phyloP scores from a whole-genome alignment of 257 asterid species.

The Mentha longifolia region DNA sequence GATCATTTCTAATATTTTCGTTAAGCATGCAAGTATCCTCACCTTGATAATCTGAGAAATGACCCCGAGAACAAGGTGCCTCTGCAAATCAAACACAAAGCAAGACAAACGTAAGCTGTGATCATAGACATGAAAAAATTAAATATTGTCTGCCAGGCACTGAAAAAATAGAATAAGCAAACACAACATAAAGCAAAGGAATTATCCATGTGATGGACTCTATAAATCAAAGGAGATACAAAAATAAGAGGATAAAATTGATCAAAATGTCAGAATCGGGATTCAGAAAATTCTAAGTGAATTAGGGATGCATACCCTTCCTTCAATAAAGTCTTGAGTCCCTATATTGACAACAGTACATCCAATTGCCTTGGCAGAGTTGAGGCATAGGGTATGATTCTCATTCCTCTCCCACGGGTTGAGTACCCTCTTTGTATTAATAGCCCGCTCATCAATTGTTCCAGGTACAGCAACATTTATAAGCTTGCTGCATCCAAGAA shows the following conservation, averaged over 20 bases:
- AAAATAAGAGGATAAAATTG: too few species aligned
- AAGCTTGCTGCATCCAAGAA: slow-evolving; percentile 74
- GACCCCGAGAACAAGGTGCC: slow-evolving; percentile 94
- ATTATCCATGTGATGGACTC: too few species aligned
- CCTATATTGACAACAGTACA: slow-evolving; percentile 97
- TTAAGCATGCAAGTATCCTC: slow-evolving; percentile 32
- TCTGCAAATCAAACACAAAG: slow-evolving; percentile 35
- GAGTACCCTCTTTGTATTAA: slow-evolving; percentile 83
- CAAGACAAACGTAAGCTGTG: slow-evolving; percentile 35
- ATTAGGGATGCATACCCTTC: slow-evolving; percentile 67
- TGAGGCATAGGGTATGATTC: slow-evolving; percentile 96
- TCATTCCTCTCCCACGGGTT: slow-evolving; percentile 99
- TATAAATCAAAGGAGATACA: too few species aligned
- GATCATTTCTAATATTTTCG: slow-evolving; percentile 21
- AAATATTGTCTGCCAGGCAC: too few species aligned
- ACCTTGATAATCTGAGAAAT: slow-evolving; percentile 99
- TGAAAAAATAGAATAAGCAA: too few species aligned
- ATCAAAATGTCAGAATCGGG: too few species aligned
- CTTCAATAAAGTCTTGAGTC: slow-evolving; percentile 95
- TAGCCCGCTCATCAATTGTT: slow-evolving; percentile 95
- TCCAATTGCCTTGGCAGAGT: slow-evolving; percentile 98
- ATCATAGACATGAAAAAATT: slow-evolving; percentile 19
- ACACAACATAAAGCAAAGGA: too few species aligned
- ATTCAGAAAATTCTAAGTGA: slow-evolving; percentile 31
- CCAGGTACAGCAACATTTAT: slow-evolving; percentile 98